Conservation (phyloP, 441 rosid species). For the Hura crepitans region DNA sequence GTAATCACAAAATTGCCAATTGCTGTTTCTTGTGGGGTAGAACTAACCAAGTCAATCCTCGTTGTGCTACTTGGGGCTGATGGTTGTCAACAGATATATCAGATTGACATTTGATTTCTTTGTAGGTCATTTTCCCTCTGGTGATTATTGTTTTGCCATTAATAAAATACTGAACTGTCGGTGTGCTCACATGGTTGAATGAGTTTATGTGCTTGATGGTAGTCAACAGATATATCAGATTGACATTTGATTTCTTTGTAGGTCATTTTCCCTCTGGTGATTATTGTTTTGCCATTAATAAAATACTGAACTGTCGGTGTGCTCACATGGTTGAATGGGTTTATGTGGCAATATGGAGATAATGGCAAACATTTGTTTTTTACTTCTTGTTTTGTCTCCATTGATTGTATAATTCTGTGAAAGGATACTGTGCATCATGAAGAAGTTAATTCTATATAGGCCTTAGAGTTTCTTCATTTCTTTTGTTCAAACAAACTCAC, state of each 20-base stretch:
- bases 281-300: not conserved
- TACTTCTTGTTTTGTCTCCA: not conserved
- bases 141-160: not conserved
- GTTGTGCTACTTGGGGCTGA: not conserved
- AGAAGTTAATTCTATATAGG: not conserved
- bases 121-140: too few species aligned
- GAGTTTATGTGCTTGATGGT: too few species aligned
- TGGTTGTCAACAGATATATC: not conserved
- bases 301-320: too few species aligned
- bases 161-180: too few species aligned
- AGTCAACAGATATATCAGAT: not conserved
- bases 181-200: too few species aligned
- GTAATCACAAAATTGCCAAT: not conserved
- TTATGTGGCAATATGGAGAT: too few species aligned
- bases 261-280: too few species aligned
- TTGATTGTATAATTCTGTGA: not conserved
- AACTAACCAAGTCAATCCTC: not conserved
- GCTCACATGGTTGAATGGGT: not conserved
- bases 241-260: not conserved
- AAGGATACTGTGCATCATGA: not conserved
- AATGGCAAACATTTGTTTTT: not conserved
- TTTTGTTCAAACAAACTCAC: too few species aligned
- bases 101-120: not conserved
- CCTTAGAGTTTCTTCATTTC: too few species aligned
- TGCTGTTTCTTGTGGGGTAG: not conserved